Percentiles rank a stretch among this genome's conserved stretches.
These are phyloP conservation scores for Hamamelis virginiana DNA, from an alignment of 164 flowering plant genomes.

Conservation along the genomic window DNA sequence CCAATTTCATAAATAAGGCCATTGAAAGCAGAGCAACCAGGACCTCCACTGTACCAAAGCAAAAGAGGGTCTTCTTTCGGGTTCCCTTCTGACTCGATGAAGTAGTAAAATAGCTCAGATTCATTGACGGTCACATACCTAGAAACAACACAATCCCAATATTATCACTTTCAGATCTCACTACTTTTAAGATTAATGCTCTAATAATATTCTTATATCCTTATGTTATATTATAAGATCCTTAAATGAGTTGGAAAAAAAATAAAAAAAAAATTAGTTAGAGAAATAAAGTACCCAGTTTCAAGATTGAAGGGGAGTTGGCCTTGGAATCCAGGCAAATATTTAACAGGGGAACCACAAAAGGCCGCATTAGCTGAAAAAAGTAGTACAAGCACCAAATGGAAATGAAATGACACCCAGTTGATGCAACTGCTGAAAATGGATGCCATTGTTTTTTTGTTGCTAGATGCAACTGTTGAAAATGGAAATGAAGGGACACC, in stretches of 20 bases:
- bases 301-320: conserved; percentile 4
- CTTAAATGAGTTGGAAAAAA: too few species aligned
- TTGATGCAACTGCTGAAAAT: too few species aligned
- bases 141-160: too few species aligned
- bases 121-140: conserved; percentile 22
- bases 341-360: conserved; percentile 5
- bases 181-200: too few species aligned
- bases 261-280: too few species aligned
- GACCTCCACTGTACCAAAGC: conserved; percentile 43
- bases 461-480: too few species aligned
- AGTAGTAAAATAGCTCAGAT: conserved; percentile 37
- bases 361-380: not conserved
- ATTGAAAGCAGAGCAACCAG: conserved; percentile 34
- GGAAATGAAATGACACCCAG: too few species aligned
- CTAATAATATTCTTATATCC: too few species aligned
- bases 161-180: not conserved
- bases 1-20: conserved; percentile 30
- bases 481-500: too few species aligned
- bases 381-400: not conserved
- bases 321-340: conserved; percentile 21
- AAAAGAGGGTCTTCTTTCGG: conserved; percentile 38
- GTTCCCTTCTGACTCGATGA: conserved; percentile 31
- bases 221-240: too few species aligned
- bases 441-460: too few species aligned
- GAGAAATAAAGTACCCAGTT: not conserved